These are phyloP conservation scores for Polygonum maritimum DNA, from an alignment of 148 eudicot species.

Conservation along the genomic window DNA sequence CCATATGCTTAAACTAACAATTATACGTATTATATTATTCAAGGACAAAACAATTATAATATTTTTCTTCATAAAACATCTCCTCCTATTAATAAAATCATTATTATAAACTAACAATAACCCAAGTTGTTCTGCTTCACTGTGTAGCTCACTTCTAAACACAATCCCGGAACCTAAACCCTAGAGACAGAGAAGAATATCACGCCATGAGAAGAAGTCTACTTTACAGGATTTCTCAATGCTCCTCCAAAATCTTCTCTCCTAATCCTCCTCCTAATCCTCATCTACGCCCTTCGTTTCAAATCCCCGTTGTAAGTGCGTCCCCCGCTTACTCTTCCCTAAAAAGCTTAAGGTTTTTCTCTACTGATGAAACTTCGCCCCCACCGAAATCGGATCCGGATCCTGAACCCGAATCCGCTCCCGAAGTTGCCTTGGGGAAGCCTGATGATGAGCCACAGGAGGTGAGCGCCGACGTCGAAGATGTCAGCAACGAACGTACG, in stretches of 20 bases:
- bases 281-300: not conserved
- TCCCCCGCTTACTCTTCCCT: conserved; percentile 11
- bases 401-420: conserved; percentile 16
- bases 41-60: no score
- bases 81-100: no score
- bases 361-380: conserved; percentile 23
- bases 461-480: conserved; percentile 23
- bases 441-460: conserved; percentile 18
- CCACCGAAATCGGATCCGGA: conserved; percentile 3
- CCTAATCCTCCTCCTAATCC: conserved; percentile 13
- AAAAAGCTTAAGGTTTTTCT: conserved; percentile 27
- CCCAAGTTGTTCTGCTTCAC: not conserved
- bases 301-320: conserved; percentile 8
- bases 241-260: conserved; percentile 19
- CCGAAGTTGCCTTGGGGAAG: conserved; percentile 6
- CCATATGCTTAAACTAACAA: no score
- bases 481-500: conserved; percentile 47
- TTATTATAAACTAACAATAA: no score
- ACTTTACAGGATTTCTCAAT: conserved; percentile 22
- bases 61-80: no score
- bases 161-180: conserved; percentile 9
- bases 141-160: not conserved
- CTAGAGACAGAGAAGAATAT: not conserved
- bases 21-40: no score
- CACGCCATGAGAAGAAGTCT: conserved; percentile 38